These are phyloP conservation scores for Fusarium sp. DNA, from an alignment of 2,329 filamentous ascomycete species.

Conservation along the genomic window DNA sequence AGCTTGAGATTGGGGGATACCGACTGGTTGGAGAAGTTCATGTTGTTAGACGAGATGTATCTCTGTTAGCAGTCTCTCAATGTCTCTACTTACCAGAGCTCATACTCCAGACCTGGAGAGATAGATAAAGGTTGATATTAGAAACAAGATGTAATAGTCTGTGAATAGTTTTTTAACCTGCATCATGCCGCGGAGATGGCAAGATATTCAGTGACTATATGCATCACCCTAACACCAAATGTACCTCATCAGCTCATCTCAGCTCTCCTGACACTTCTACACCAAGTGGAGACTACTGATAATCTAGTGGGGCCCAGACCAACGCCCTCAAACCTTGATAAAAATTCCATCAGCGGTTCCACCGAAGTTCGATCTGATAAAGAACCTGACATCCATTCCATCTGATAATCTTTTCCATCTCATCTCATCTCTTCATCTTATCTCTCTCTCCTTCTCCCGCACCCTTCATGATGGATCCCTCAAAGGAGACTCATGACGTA, in stretches of 20 bases:
- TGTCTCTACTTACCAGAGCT: fast-evolving
- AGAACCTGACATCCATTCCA: conserved; percentile 7
- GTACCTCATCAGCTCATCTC: neutral
- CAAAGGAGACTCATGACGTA: conserved; percentile 8
- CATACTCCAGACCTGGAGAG: too few relatives aligned
- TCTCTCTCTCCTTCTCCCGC: neutral
- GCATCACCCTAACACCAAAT: fast-evolving
- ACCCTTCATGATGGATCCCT: neutral
- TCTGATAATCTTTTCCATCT: conserved; percentile 33
- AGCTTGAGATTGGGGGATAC: neutral
- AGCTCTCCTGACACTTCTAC: neutral
- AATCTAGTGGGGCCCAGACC: conserved; percentile 15
- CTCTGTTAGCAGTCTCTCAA: neutral
- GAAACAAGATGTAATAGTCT: too few relatives aligned
- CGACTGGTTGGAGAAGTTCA: neutral
- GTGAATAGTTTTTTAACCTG: too few relatives aligned
- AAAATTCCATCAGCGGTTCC: conserved; percentile 15
- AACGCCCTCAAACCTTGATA: conserved; percentile 12
- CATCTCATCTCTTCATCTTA: conserved; percentile 3
- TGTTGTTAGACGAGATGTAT: neutral
- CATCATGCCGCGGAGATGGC: fast-evolving
- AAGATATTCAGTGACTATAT: fast-evolving
- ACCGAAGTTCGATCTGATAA: conserved; percentile 43
- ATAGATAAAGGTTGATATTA: too few relatives aligned
- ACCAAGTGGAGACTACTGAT: conserved; percentile 13